Evolutionary conservation across 352 stramenopile species (phyloP).

Genomic region (Globisporangium cystogenes): DNA sequence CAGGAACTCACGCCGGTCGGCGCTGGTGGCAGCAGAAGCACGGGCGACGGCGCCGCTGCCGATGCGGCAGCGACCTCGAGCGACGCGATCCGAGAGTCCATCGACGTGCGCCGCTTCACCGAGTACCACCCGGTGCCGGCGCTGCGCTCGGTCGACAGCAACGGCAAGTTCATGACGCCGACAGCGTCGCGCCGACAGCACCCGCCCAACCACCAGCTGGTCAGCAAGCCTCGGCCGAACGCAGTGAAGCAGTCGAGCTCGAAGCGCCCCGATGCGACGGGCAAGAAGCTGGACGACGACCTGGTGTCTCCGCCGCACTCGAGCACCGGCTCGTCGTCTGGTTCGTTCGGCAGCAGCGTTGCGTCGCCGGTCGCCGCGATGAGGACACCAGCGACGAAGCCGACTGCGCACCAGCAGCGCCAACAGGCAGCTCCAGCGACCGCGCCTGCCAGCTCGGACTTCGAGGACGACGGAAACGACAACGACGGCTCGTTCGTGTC

Average conservation of each 20-base stretch:
- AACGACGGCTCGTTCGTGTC: conserved; percentile 20
- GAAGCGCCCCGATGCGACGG: not conserved
- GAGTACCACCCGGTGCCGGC: conserved; percentile 44
- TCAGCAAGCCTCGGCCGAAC: conserved; percentile 5
- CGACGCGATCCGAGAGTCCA: conserved; percentile 50
- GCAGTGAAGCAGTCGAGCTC: not conserved
- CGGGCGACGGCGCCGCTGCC: not conserved
- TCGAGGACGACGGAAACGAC: conserved; percentile 3
- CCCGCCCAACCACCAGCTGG: not conserved
- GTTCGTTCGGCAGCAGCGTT: conserved; percentile 10
- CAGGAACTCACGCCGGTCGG: conserved; percentile 16
- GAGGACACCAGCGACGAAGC: not conserved
- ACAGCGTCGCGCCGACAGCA: conserved; percentile 14
- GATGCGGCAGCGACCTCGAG: conserved; percentile 14
- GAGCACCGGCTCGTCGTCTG: conserved; percentile 14
- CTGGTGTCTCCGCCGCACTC: conserved; percentile 11
- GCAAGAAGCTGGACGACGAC: conserved; percentile 4
- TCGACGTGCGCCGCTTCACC: conserved; percentile 78
- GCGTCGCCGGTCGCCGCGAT: conserved; percentile 5
- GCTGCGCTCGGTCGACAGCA: conserved; percentile 51
- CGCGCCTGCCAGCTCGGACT: not conserved
- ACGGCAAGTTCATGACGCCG: conserved; percentile 45
- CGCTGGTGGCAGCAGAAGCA: not conserved
- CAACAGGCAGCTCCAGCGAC: not conserved
- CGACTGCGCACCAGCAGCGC: not conserved